Base-by-base conservation (phyloP, 257 asterid species). In the Lithospermum erythrorhizon region DNA sequence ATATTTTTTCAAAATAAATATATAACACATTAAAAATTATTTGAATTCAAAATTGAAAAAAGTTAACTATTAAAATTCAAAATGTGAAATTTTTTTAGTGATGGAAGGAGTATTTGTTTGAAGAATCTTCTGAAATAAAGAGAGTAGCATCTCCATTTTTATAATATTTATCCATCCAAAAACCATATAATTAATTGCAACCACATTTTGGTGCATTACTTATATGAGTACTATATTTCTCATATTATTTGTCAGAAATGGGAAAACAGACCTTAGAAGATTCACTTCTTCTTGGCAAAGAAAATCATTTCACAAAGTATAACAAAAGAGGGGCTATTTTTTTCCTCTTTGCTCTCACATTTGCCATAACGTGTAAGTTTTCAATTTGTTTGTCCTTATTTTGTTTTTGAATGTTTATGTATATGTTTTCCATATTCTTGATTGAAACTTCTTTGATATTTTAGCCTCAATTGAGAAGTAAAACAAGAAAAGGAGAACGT, bases 381-480 rank as follows among this genome's bases (percentile, higher is more conserved):
- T 5, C 2, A 13, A 11, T 41, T 11, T 41, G 49, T 41, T 41
- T 41, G 49, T 41, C 49, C 16, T 14, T 41, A 41, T 3, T 27
- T n/a, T n/a, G 11, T 32, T 32, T 41, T 41, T 41, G 49, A 17
- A 41, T 41, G 49, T 41, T 41, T 41, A 14, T 41, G 49, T 41
- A 11, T 41, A 2, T 41, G 49, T 41, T 41, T 41, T 35, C 7
- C 14, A 4, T 35, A 6, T 35, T 35, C 11, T 35, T 37, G 48
- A 37, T 37, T 37, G 48, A 9, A 37, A 37, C 48, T 37, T 11
- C 9, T 37, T 6, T 7, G 48, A 9, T 7, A 7, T 37, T 45
- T 69, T 61, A 51, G 6, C 21, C 68, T 30, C 25, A 59, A 17
- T 20, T 59, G 17, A 30, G 29, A 15, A 51, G 41, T 23, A 37